phyloP scores from a whole-genome alignment of 176 grass and related monocot species.

The Phoenix roebelenii region DNA sequence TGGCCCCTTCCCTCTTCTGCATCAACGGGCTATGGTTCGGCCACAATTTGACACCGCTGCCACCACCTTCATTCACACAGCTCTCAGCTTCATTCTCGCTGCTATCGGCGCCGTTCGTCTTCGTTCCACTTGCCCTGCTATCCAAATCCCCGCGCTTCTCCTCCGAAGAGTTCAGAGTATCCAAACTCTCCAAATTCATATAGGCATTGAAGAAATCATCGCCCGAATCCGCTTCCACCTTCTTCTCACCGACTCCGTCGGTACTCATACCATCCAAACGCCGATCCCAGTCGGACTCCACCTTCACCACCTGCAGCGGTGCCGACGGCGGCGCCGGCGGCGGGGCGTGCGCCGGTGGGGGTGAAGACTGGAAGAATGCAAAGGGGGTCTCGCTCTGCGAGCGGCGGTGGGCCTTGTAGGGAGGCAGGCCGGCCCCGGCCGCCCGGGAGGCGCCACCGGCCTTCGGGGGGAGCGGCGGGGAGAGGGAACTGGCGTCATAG shows the following conservation, averaged over 20 bases:
- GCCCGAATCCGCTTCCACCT: not conserved
- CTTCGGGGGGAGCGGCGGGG: slow-evolving; percentile 15
- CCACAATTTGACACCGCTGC: slow-evolving; percentile 31
- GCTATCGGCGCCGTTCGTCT: slow-evolving; percentile 75
- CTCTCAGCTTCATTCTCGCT: slow-evolving; percentile 94
- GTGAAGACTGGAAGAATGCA: not conserved
- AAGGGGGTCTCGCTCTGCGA: slow-evolving; percentile 13
- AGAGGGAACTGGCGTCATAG: slow-evolving; percentile 23
- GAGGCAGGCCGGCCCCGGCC: not conserved
- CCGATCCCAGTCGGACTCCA: not conserved
- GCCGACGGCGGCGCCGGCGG: too few species aligned
- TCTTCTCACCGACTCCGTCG: slow-evolving; percentile 6
- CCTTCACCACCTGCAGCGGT: not conserved
- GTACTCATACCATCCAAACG: not conserved
- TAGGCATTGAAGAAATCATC: slow-evolving; percentile 83
- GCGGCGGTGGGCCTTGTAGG: not conserved
- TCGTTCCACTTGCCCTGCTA: slow-evolving; percentile 76
- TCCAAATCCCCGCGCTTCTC: slow-evolving; percentile 65
- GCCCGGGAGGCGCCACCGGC: slow-evolving; percentile 8
- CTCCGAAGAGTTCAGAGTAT: slow-evolving; percentile 71
- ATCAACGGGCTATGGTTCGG: not conserved
- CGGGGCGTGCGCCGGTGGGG: not conserved
- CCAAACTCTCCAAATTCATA: slow-evolving; percentile 79
- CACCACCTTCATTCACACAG: slow-evolving; percentile 33
- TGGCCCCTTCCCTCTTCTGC: slow-evolving; percentile 38